phyloP scores from a whole-genome alignment of 2,329 filamentous ascomycete genomes.

The Ophidiomyces ophidiicola region DNA sequence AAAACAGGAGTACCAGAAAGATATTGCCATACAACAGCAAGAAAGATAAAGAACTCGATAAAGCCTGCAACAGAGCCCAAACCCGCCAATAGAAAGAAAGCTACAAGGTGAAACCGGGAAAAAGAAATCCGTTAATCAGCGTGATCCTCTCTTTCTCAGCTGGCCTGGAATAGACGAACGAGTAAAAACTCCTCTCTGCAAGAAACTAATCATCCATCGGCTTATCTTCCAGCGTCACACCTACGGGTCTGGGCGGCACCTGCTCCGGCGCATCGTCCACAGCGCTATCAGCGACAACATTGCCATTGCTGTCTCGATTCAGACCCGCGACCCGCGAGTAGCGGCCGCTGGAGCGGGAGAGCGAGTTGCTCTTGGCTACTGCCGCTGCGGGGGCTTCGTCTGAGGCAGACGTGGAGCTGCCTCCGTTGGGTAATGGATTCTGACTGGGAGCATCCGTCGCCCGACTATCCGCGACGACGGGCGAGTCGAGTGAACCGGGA shows the following conservation, averaged over 20 bases:
- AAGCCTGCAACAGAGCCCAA: too few species aligned
- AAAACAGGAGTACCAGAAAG: too few species aligned
- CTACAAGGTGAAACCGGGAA: too few species aligned
- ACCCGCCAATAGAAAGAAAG: too few species aligned
- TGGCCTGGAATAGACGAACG: not conserved
- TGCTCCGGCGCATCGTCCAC: slow-evolving; percentile 24
- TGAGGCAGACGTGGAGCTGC: slow-evolving; percentile 18
- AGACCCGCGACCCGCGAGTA: slow-evolving; percentile 41
- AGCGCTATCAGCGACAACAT: slow-evolving; percentile 4
- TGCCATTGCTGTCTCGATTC: slow-evolving; percentile 35
- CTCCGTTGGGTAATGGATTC: slow-evolving; percentile 31
- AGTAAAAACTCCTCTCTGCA: not conserved
- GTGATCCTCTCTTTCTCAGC: too few species aligned
- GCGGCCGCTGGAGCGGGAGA: slow-evolving; percentile 43
- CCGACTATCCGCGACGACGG: slow-evolving; percentile 26
- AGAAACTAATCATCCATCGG: slow-evolving; percentile 59
- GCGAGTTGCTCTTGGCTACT: slow-evolving; percentile 53
- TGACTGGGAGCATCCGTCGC: slow-evolving; percentile 14
- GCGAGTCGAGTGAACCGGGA: slow-evolving; percentile 46
- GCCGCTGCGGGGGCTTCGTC: slow-evolving; percentile 22
- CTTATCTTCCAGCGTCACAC: slow-evolving; percentile 59
- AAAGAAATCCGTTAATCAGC: too few species aligned
- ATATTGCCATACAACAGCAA: too few species aligned
- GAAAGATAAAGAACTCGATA: too few species aligned
- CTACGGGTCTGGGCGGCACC: slow-evolving; percentile 23